Evolutionary conservation across 108 stramenopile genomes (phyloP).

Genomic region (Pseudonitzschia multiseries): DNA sequence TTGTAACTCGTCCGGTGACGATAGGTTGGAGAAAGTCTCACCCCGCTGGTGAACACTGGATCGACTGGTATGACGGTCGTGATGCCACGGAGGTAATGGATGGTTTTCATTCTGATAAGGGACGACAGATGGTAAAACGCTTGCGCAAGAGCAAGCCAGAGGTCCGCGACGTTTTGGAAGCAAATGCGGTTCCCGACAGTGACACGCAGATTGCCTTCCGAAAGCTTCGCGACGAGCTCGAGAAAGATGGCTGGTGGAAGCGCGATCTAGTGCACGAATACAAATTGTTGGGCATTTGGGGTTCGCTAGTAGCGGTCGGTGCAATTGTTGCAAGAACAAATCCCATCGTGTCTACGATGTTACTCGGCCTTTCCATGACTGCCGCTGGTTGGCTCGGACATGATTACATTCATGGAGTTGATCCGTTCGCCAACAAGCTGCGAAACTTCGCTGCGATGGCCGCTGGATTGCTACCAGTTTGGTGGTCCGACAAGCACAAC

Average conservation of each 20-base stretch:
- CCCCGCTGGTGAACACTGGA: constrained; percentile 91
- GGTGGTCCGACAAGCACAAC: constrained; percentile 93
- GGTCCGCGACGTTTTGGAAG: constrained; percentile 43
- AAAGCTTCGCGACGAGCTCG: constrained; percentile 70
- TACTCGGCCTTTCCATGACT: constrained; percentile 77
- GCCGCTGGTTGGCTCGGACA: constrained; percentile 92
- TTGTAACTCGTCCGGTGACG: background rate
- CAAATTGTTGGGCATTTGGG: constrained; percentile 72
- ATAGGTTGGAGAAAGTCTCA: constrained; percentile 87
- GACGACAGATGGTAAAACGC: constrained; percentile 71
- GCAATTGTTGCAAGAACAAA: constrained; percentile 48
- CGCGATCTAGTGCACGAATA: constrained; percentile 78
- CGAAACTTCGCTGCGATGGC: constrained; percentile 71
- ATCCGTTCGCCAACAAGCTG: constrained; percentile 59
- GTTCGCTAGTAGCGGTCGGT: constrained; percentile 54
- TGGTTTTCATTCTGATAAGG: constrained; percentile 86
- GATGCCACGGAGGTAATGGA: constrained; percentile 96
- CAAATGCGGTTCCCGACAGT: constrained; percentile 47
- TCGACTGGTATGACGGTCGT: constrained; percentile 90
- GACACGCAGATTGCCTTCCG: constrained; percentile 79
- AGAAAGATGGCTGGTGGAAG: constrained; percentile 88
- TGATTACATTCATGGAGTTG: constrained; percentile 91
- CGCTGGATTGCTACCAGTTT: constrained; percentile 76
- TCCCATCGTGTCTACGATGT: constrained; percentile 48
- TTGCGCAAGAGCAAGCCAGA: constrained; percentile 57